phyloP scores from a whole-genome alignment of 2,329 filamentous ascomycete species.

The Metarhizium guizhouense region DNA sequence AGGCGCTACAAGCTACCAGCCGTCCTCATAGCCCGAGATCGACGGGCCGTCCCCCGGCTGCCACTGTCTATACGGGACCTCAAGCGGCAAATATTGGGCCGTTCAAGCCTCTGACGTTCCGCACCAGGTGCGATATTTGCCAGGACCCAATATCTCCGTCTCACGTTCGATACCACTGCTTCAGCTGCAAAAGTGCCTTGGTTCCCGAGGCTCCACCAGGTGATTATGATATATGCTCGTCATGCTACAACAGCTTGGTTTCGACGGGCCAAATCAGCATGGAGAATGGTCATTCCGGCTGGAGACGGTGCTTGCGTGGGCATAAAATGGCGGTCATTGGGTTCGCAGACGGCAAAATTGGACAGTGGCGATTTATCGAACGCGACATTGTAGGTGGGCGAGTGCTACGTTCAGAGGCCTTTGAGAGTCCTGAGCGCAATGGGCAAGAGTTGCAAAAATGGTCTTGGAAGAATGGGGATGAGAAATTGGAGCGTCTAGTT shows the following conservation, averaged over 20 bases:
- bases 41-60: constrained; percentile 36
- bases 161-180: constrained; percentile 71
- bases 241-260: constrained; percentile 66
- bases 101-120: constrained; percentile 63
- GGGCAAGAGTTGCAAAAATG: constrained; percentile 35
- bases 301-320: constrained; percentile 70
- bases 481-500: constrained; percentile 37
- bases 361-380: constrained; percentile 58
- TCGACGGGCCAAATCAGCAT: constrained; percentile 54
- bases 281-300: constrained; percentile 71
- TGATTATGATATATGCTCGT: constrained; percentile 79
- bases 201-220: constrained; percentile 44
- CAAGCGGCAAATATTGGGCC: constrained; percentile 37
- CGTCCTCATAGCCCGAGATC: constrained; percentile 33
- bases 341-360: constrained; percentile 60
- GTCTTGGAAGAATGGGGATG: constrained; percentile 38
- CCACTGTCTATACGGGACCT: constrained; percentile 38
- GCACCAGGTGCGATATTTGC: constrained; percentile 72
- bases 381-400: constrained; percentile 71
- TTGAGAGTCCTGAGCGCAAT: constrained; percentile 24
- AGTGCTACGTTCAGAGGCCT: constrained; percentile 52
- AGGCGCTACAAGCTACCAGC: constrained; percentile 25
- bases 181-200: constrained; percentile 51
- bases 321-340: constrained; percentile 80
- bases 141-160: constrained; percentile 60